Evolutionary conservation across 2,329 filamentous ascomycete species (phyloP).

Genomic region (Rhytidhysteron rufulum): DNA sequence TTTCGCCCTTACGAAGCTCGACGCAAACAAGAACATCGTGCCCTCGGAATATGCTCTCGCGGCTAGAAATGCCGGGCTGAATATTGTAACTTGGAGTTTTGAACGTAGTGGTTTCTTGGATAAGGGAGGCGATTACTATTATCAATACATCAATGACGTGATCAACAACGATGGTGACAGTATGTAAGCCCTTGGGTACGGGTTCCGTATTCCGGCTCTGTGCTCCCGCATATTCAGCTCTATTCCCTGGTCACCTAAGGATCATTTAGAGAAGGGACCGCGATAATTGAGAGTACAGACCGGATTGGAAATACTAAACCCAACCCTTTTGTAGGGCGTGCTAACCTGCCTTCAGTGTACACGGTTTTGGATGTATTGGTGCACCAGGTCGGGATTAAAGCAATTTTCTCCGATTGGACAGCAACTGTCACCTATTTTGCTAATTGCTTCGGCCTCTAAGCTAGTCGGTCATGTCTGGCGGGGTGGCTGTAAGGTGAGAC

Average conservation of each 20-base stretch:
- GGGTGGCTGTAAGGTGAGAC: neutral
- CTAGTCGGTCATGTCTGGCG: too few species aligned
- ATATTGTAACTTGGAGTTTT: slow-evolving; percentile 66
- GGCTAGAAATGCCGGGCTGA: slow-evolving; percentile 58
- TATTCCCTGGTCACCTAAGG: too few species aligned
- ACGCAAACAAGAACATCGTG: slow-evolving; percentile 52
- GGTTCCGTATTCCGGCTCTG: too few species aligned
- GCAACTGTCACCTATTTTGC: slow-evolving; percentile 68
- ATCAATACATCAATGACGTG: slow-evolving; percentile 42
- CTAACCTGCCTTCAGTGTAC: too few species aligned
- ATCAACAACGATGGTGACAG: slow-evolving; percentile 63
- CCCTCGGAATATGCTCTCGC: slow-evolving; percentile 60
- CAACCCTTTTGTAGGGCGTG: neutral
- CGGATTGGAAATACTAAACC: neutral
- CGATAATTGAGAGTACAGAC: too few species aligned
- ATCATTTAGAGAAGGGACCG: too few species aligned
- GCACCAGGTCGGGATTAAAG: slow-evolving; percentile 57
- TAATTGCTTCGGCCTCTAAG: slow-evolving; percentile 57
- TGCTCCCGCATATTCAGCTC: too few species aligned
- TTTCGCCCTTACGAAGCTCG: slow-evolving; percentile 56
- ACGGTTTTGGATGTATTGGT: slow-evolving; percentile 63
- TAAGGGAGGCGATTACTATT: slow-evolving; percentile 44
- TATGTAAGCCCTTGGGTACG: too few species aligned
- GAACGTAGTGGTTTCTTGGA: slow-evolving; percentile 62
- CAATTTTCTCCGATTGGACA: slow-evolving; percentile 67